Base-by-base conservation (phyloP, 192 early-diverging fungal species). In the Rhizoclosmatium sp. region DNA sequence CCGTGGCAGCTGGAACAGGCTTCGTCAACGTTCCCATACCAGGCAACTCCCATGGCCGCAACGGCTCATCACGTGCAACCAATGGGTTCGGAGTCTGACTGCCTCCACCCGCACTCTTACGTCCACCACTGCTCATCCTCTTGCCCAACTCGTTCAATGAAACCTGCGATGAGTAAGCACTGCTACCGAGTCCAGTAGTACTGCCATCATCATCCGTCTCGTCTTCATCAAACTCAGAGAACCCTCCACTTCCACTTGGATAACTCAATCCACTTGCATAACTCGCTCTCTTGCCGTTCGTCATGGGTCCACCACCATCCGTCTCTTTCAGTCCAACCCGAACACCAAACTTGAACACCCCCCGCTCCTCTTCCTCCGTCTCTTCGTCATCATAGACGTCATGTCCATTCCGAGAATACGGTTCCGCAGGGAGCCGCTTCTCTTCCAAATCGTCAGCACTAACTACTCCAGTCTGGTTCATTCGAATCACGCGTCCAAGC, bases 11-110 rank as follows among this genome's bases (percentile, higher is more conserved):
- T 31, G 31, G 31, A 31, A 31, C 31, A 7, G 21, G 39, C 4
- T 19, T 19, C 19, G 44, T 60, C 2, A 64, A 16, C 3, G 58
- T 67, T 16, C 75, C 75, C 75, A 76, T 76, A 46, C 75, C 75
- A 47, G 75, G 75, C 5, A 76, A 14, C 41, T 76, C 75, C 75
- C 75, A 76, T 23, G 75, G 75, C 41, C 65, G 61, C 49, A 76
- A 56, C 41, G 75, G 75, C 54, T 76, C 64, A 48, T 76, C 65
- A 21, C 31, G 12, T 16, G 60, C 42, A 47, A 76, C 19, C 12
- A n/a, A 42, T 69, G 16, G 59, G 58, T 46, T 75, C 62, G 7
- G 7, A 10, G 10, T 64, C 7, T 7, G 5, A 10, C 61, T 41
- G 5, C 21, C n/a, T 44, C 67, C 67, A 44, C 67, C 31, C 10